Conservation (phyloP, 2,329 filamentous ascomycete species). For the Apiospora rasikravindrae region DNA sequence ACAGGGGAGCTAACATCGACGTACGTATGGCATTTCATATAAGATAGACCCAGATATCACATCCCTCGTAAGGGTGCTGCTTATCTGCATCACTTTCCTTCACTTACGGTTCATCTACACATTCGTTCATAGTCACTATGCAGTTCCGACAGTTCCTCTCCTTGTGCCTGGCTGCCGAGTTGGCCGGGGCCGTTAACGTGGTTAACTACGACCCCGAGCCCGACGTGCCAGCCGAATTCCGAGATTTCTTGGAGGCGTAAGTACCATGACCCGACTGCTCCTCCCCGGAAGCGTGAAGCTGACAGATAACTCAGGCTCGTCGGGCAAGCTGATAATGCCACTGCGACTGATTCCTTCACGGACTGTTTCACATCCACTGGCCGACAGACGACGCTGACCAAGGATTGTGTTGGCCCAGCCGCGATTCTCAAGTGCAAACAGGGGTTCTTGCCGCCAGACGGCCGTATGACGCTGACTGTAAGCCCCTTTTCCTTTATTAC, state of each 20-base stretch:
- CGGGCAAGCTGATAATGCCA: slow-evolving; percentile 22
- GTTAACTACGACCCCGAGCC: slow-evolving; percentile 23
- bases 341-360: slow-evolving; percentile 22
- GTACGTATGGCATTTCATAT: not conserved
- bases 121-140: not conserved
- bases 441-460: slow-evolving; percentile 21
- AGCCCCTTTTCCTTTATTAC: not conserved
- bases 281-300: not conserved
- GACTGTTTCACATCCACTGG: slow-evolving; percentile 25
- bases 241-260: slow-evolving; percentile 22
- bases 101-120: not conserved
- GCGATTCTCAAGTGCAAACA: slow-evolving; percentile 25
- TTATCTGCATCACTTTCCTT: not conserved
- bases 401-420: slow-evolving; percentile 22
- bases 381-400: slow-evolving; percentile 22
- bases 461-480: slow-evolving; percentile 22
- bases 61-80: not conserved
- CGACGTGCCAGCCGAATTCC: slow-evolving; percentile 18
- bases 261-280: not conserved
- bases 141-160: not conserved
- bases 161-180: not conserved
- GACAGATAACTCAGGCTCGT: slow-evolving; percentile 19
- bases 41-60: not conserved
- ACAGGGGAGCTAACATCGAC: not conserved
- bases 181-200: slow-evolving; percentile 17